phyloP scores from a whole-genome alignment of 2,329 filamentous ascomycete genomes.

The Neonectria sp. region DNA sequence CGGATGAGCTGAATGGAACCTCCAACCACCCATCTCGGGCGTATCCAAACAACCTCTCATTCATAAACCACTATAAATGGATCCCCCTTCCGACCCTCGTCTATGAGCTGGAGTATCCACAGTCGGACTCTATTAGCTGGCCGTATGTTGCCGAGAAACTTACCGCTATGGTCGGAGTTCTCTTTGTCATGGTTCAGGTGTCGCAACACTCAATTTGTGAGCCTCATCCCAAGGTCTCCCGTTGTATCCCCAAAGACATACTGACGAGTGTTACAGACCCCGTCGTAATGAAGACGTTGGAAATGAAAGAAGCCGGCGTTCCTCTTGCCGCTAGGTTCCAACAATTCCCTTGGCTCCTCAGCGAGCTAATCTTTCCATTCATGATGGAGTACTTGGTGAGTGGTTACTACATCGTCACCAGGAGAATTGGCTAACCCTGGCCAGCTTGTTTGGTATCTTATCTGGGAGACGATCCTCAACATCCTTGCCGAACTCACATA shows the following conservation, averaged over 20 bases:
- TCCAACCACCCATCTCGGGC: slow-evolving; percentile 62
- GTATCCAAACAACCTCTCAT: slow-evolving; percentile 80
- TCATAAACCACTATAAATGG: slow-evolving; percentile 78
- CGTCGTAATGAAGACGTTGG: slow-evolving; percentile 76
- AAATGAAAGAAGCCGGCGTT: slow-evolving; percentile 77
- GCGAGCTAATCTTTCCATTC: slow-evolving; percentile 83
- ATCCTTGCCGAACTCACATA: slow-evolving; percentile 82
- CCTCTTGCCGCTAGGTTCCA: slow-evolving; percentile 72
- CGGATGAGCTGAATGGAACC: slow-evolving; percentile 77
- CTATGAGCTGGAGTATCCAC: slow-evolving; percentile 85
- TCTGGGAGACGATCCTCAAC: slow-evolving; percentile 84
- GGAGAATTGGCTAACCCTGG: not conserved
- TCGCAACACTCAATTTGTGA: slow-evolving; percentile 80
- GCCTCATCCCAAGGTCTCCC: slow-evolving; percentile 10
- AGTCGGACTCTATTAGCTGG: slow-evolving; percentile 79
- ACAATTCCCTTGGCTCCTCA: slow-evolving; percentile 82
- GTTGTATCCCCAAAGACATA: not conserved
- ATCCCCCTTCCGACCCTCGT: slow-evolving; percentile 82
- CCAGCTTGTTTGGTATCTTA: slow-evolving; percentile 82
- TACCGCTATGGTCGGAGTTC: slow-evolving; percentile 78
- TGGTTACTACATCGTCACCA: not conserved
- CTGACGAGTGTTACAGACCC: slow-evolving; percentile 64
- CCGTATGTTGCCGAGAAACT: slow-evolving; percentile 81
- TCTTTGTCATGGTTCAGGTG: slow-evolving; percentile 85
- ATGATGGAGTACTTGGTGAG: slow-evolving; percentile 80